Base-by-base conservation (phyloP, 176 grass and related monocot species). In the Aegilops umbellulata region DNA sequence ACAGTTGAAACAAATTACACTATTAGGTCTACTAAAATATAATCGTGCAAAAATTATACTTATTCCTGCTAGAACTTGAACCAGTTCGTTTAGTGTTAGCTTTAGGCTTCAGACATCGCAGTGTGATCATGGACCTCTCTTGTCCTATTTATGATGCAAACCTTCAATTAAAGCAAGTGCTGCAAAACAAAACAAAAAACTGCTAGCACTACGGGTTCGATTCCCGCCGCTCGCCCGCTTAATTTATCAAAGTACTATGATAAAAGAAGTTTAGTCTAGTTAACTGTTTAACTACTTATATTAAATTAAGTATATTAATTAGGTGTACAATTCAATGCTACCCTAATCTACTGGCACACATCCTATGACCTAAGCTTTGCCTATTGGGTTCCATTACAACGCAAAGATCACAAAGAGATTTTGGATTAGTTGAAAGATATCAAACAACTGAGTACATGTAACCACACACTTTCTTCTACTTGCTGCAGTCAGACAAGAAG, bases 351-450 rank as follows among this genome's bases (percentile, higher is more conserved):
- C 49, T 53, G 49, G 16, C 49, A 53, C 49, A 53, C 49, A 53
- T 53, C 5, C 49, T 53, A 53, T 53, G 16, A 7, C 49, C 49
- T 72, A 83, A 39, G 19, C 29, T 68, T 64, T 63, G 19, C 64
- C 8, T 63, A 72, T 51, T 82, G n/a, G 32, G 75, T 2, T 73
- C 51, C 26, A 53, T 16, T 47, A 53, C 32, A 80, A 5, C 76
- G 75, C 65, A 86, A 69, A 67, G 19, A 75, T 38, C 61, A 80
- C 42, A 29, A 5, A n/a, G 39, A 66, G 39, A 64, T 31, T 71
- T 53, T 79, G 31, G 29, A 79, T 8, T 17, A 76, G 27, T 47
- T 17, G 16, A 53, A 76, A 80, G 77, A 46, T 34, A 16, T 15
- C 38, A 38, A 83, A 20, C 35, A 23, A 41, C 34, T 73, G 11